Base-by-base conservation (phyloP, 805 yeast genomes). In the Candida silvatica region DNA sequence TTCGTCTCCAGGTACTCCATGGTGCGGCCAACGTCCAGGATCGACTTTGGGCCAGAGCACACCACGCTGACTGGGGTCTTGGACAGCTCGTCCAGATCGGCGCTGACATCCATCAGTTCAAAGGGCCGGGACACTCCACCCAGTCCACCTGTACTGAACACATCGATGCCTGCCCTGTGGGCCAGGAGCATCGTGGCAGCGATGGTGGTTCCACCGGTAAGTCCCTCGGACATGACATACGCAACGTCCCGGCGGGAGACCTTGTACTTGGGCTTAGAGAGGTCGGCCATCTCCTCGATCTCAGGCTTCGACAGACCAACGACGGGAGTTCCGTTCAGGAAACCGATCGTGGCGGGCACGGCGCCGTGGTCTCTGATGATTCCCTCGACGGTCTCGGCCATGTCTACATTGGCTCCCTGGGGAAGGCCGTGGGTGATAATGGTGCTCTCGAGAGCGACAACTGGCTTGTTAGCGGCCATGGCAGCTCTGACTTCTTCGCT, bases 351-450 rank as follows among this genome's bases (percentile, higher is more conserved):
- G 0, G 95, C 95, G 0, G 96, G 96, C 4, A 80, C 58, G 1
- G 77, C 87, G 6, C 90, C 88, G 24, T 65, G 52, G 0, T 53
- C 50, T 29, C 94, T 64, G 14, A 86, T 69, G 6, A 68, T 59
- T 4, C 53, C 38, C 54, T 86, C 95, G 1, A 83, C 94, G 2
- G 62, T 55, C 20, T 47, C 47, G 0, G 95, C 95, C 86, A 86
- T 78, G 18, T 66, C 64, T 8, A 82, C 48, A 48, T 87, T 86
- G 17, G 69, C 68, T 0, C 95, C 95, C 49, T 59, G 81, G 3
- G 95, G 95, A 27, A 86, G 65, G 1, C 96, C 96, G 59, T 86
- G 96, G 5, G 95, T 80, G 44, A 87, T 74, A 48, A 86, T 87
- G 6, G 96, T 86, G 17, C 87, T 77, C 51, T 87, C 96, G 12